phyloP scores from a whole-genome alignment of 345 rosid species.

The Ceriops zippeliana region DNA sequence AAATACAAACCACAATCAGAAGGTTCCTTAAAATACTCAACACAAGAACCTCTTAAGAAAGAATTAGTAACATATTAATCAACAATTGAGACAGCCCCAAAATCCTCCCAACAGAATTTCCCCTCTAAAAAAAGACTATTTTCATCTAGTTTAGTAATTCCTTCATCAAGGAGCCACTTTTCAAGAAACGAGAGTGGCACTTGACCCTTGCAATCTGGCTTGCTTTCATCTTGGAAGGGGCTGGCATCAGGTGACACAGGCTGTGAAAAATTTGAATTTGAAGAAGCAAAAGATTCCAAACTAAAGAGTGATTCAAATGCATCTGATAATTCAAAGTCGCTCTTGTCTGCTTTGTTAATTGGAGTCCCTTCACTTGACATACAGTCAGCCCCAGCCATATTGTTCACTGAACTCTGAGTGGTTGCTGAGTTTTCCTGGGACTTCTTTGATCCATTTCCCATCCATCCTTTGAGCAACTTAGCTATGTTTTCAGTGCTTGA shows the following conservation, averaged over 20 bases:
- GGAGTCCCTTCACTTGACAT: conserved; percentile 31
- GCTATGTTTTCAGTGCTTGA: conserved; percentile 74
- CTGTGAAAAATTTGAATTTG: conserved; percentile 46
- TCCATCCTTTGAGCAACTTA: conserved; percentile 66
- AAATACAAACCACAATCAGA: conserved; percentile 14
- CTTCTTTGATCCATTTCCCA: conserved; percentile 34
- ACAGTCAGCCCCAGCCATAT: conserved; percentile 22
- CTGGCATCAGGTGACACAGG: conserved; percentile 38
- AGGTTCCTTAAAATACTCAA: conserved; percentile 8
- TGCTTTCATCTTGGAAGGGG: conserved; percentile 47
- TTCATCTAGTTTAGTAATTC: conserved; percentile 40
- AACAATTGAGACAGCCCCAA: no score
- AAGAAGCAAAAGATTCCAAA: conserved; percentile 44
- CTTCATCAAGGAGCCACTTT: conserved; percentile 69
- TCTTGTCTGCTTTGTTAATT: conserved; percentile 20
- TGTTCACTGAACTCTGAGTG: conserved; percentile 27
- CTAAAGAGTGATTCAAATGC: conserved; percentile 42
- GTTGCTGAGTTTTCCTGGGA: conserved; percentile 18
- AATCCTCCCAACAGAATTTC: background rate
- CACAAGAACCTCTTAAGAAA: conserved; percentile 28
- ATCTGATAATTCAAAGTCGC: conserved; percentile 27
- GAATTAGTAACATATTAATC: conserved; percentile 9
- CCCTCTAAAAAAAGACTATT: conserved; percentile 11
- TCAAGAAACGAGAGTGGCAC: conserved; percentile 56
- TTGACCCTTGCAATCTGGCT: conserved; percentile 33